These are phyloP conservation scores for Trypanosoma platydactyli DNA, from an alignment of 208 protist species.

Conservation along the genomic window DNA sequence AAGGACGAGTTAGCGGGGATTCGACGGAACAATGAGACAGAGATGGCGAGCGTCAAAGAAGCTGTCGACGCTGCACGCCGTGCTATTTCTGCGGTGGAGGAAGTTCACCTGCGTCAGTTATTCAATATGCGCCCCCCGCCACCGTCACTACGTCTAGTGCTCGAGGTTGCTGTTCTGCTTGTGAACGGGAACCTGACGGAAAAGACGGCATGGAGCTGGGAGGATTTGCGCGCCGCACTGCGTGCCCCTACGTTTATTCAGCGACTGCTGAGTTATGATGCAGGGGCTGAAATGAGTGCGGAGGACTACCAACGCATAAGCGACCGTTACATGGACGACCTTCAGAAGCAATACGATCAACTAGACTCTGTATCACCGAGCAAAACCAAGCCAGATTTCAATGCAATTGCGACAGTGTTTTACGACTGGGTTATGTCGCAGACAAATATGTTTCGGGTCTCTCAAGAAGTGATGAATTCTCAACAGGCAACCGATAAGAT, in stretches of 20 bases:
- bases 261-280: conserved; percentile 40
- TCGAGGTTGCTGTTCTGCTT: conserved; percentile 42
- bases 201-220: conserved; percentile 31
- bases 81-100: conserved; percentile 26
- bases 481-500: conserved; percentile 44
- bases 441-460: conserved; percentile 37
- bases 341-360: conserved; percentile 25
- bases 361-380: conserved; percentile 14
- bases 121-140: conserved; percentile 21
- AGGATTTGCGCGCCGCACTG: conserved; percentile 36
- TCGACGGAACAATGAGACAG: conserved; percentile 51
- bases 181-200: conserved; percentile 31
- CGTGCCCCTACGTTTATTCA: conserved; percentile 42
- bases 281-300: conserved; percentile 39
- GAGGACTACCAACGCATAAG: conserved; percentile 33
- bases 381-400: conserved; percentile 3
- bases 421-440: conserved; percentile 55
- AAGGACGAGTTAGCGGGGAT: conserved; percentile 45
- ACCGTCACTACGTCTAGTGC: conserved; percentile 14
- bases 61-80: conserved; percentile 27
- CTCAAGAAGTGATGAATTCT: conserved; percentile 34
- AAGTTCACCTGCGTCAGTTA: conserved; percentile 28
- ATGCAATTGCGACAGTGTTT: conserved; percentile 26
- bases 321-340: conserved; percentile 22
- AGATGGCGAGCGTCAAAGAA: conserved; percentile 37